Evolutionary conservation across 352 stramenopile genomes (phyloP), one percentile per base, ranked within the genome.

Genomic region (Thraustotheca clavata): DNA sequence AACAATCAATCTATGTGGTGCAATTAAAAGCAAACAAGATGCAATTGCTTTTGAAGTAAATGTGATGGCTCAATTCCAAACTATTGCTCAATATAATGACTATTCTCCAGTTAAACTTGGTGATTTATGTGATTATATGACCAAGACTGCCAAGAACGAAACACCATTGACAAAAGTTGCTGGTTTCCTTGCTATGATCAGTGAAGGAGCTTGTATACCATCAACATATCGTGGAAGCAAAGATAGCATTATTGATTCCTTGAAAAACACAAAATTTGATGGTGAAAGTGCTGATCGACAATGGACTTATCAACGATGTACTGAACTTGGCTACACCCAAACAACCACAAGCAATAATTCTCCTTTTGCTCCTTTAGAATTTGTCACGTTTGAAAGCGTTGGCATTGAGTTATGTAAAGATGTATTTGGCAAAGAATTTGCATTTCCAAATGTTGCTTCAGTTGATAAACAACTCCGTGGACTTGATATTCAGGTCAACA

Each of bases 161-260:
- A 54, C 36, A 9, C 57, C 57, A 32, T 35, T 65, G 16, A 46
- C 52, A 33, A 65, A 65, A 46, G 18, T 65, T 46, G 41, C 36
- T 14, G 35, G 35, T 2, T 27, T 34, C 26, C 52, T 57, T 46
- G 27, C 35, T 1, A n/a, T 9, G 4, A 52, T 6, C 43, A 32
- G 24, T 32, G 16, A 18, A 9, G 16, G 26, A 11, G 22, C 31
- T 9, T 94, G 92, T 38, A 89, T 78, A 16, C 76, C 79, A 47
- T 72, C 79, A 18, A 88, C 87, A 73, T 94, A 91, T 55, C n/a
- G n/a, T n/a, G n/a, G n/a, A n/a, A n/a, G n/a, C n/a, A 80, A 83
- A 11, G 47, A 67, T 33, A 73, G 80, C 3, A 93, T 94, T 61
- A 79, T 83, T 11, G 76, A 71, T 20, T 73, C 68, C 20, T 89